Percentiles rank a stretch among this genome's conserved stretches.
These are phyloP conservation scores for Xylaria palmicola DNA, from an alignment of 495 filamentous ascomycete species.

Conservation along the genomic window DNA sequence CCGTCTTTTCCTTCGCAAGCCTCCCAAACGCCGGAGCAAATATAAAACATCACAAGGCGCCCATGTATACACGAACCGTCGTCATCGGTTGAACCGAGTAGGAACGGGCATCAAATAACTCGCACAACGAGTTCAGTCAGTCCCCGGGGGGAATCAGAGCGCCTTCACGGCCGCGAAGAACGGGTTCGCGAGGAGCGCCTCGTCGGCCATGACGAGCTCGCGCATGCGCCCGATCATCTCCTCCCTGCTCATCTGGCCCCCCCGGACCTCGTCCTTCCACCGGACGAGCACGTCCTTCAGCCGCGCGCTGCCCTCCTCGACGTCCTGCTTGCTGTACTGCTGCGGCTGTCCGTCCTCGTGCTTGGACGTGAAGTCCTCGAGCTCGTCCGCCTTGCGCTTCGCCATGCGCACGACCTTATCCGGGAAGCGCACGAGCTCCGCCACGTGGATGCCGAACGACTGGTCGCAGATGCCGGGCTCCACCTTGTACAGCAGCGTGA, in stretches of 20 bases:
- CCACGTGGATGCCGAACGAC: conserved; percentile 96
- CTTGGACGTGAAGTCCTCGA: conserved; percentile 90
- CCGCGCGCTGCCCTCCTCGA: conserved; percentile 84
- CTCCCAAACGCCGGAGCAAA: no score
- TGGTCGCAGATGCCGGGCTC: conserved; percentile 95
- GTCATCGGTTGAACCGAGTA: no score
- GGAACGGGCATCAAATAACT: no score
- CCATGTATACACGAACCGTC: no score
- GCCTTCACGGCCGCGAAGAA: conserved; percentile 88
- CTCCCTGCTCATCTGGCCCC: conserved; percentile 62
- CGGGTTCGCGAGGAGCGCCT: conserved; percentile 72
- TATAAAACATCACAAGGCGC: no score
- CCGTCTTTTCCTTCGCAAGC: no score
- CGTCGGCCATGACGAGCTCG: conserved; percentile 71
- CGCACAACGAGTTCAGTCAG: no score
- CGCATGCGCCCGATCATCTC: conserved; percentile 79
- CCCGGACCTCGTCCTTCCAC: conserved; percentile 85
- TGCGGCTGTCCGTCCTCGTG: conserved; percentile 55
- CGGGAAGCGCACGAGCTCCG: conserved; percentile 96
- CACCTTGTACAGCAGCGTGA: conserved; percentile 95
- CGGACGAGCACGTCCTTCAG: conserved; percentile 80
- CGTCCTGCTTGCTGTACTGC: conserved; percentile 73
- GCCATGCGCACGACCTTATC: conserved; percentile 98
- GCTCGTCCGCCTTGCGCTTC: conserved; percentile 94
- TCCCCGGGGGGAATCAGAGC: conserved; percentile 52